A percentile compares a stretch with the other conserved stretches of the same genome.
phyloP scores from a whole-genome alignment of 805 yeast species.

The Cyberlindnera maclurae region DNA sequence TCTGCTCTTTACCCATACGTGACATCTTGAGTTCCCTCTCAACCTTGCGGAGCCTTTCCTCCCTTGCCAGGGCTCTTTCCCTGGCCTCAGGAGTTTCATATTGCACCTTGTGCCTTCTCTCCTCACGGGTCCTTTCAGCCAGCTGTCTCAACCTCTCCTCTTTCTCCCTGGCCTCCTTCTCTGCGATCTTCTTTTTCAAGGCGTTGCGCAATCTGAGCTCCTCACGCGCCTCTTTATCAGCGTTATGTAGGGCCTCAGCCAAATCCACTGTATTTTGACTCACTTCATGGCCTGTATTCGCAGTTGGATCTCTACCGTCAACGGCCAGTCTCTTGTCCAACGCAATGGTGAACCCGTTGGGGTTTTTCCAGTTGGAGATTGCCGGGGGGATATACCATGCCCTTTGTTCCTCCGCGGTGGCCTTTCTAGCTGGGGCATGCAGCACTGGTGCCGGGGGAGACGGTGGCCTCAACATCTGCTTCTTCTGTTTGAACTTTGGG shows the following conservation, averaged over 20 bases:
- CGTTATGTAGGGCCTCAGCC: constrained; percentile 64
- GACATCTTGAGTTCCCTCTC: constrained; percentile 39
- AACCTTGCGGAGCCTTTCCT: constrained; percentile 38
- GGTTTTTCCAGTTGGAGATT: constrained; percentile 92
- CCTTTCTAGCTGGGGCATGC: constrained; percentile 36
- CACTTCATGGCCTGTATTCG: constrained; percentile 30
- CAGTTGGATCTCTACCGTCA: constrained; percentile 32
- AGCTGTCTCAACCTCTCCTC: constrained; percentile 44
- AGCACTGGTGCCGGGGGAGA: constrained; percentile 70
- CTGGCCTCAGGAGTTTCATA: constrained; percentile 20
- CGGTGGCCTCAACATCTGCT: constrained; percentile 65
- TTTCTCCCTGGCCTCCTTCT: constrained; percentile 39
- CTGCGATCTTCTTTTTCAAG: constrained; percentile 41
- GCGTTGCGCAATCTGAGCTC: constrained; percentile 46
- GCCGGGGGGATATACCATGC: constrained; percentile 89
- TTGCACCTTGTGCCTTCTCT: constrained; percentile 16
- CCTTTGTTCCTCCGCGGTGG: constrained; percentile 66
- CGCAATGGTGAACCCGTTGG: constrained; percentile 79
- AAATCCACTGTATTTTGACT: constrained; percentile 54
- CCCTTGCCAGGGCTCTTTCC: constrained; percentile 33
- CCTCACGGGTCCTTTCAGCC: constrained; percentile 42
- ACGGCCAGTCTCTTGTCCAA: constrained; percentile 67
- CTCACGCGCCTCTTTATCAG: constrained; percentile 54
- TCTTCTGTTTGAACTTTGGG: constrained; percentile 57
- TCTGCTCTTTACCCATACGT: constrained; percentile 38